Evolutionary conservation across 176 grass and related monocot genomes (phyloP), one percentile per base, ranked within the genome.

Genomic region (Cymbopogon citratus): DNA sequence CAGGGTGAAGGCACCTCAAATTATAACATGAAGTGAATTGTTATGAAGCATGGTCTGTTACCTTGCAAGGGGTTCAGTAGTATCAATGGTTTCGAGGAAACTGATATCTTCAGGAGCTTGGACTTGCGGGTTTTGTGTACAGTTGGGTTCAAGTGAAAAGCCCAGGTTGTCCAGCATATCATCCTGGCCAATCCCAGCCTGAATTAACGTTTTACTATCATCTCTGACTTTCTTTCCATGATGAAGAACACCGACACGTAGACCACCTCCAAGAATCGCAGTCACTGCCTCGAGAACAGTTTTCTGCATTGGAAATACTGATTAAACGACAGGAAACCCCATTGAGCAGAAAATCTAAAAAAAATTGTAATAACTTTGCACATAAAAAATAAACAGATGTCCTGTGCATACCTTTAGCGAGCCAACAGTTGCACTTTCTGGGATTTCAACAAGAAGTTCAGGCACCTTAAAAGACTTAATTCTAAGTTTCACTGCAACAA

Each of bases 391-490:
- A 78, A 73, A 46, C 40, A 48, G 70, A 78, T 83, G 35, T 86
- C 66, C 1, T n/a, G 13, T 31, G 49, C 11, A 71, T 91, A 99
- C 97, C 93, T 95, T 99, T 71, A 99, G 87, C 33, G 91, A 96
- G 63, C 91, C 97, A 74, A 99, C 83, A 35, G 97, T 93, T 36
- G 92, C 92, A 36, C 83, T 96, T 90, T 99, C 97, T 72, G 97
- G 89, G 73, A 99, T 88, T 77, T 99, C 93, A 77, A 99, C 89
- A 71, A 88, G 88, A 85, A 99, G 97, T 88, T 99, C 93, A 76
- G 97, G 97, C 41, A 99, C 91, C 80, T 93, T 92, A 85, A 99
- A 95, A 49, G 97, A 99, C 67, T 96, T 96, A 76, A 99, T 96
- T 57, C 77, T 88, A 66, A 99, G 77, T 85, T 93, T 96, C 71